Evolutionary conservation across 345 rosid species (phyloP).

Genomic region (Hirschfeldia incana): DNA sequence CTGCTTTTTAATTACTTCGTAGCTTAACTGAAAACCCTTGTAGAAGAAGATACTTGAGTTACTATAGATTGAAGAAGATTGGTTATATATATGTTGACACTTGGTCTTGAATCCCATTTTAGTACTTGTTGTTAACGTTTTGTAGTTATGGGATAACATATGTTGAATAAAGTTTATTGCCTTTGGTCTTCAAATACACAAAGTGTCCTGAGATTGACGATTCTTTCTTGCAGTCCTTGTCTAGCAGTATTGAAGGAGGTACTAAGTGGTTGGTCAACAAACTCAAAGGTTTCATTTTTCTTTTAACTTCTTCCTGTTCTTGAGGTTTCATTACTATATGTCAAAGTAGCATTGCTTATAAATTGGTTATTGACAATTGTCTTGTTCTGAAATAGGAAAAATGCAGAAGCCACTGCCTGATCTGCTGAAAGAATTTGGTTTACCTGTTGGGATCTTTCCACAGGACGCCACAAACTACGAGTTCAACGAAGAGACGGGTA

Average conservation of each 20-base stretch:
- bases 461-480: constrained; percentile 93
- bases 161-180: neutral
- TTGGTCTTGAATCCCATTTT: neutral
- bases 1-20: neutral
- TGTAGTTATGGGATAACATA: neutral
- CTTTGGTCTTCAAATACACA: neutral
- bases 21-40: constrained; percentile 24
- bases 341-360: neutral
- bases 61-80: constrained; percentile 1
- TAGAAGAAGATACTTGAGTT: neutral
- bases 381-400: constrained; percentile 59
- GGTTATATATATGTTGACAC: neutral
- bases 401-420: constrained; percentile 94
- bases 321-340: neutral
- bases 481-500: constrained; percentile 77
- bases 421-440: constrained; percentile 73
- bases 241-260: constrained; percentile 86
- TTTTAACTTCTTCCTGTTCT: neutral
- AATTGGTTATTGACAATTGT: neutral
- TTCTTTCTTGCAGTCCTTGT: constrained; percentile 57
- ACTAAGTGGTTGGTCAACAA: constrained; percentile 93
- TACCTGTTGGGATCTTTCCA: constrained; percentile 90
- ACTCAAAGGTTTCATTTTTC: constrained; percentile 63
- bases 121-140: neutral
- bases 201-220: neutral